These are phyloP conservation scores for Cicer chorassanicum DNA, from an alignment of 306 rosid genomes.

Conservation along the genomic window DNA sequence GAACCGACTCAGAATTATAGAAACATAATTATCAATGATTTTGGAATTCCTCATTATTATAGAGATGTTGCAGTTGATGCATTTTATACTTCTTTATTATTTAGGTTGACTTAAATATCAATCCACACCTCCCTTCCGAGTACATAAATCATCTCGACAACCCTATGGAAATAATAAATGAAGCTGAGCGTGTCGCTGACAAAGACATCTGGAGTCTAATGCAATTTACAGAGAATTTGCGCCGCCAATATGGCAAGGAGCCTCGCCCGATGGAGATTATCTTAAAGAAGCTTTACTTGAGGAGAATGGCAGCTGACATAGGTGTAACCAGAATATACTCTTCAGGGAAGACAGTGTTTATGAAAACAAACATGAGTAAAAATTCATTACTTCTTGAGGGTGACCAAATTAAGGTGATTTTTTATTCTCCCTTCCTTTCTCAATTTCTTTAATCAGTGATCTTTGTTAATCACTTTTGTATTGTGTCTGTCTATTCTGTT, in stretches of 20 bases:
- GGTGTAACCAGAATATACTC: slow-evolving; percentile 76
- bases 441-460: slow-evolving; percentile 23
- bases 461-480: slow-evolving; percentile 33
- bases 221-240: slow-evolving; percentile 88
- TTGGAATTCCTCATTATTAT: background rate
- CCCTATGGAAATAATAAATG: slow-evolving; percentile 84
- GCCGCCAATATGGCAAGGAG: slow-evolving; percentile 89
- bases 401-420: slow-evolving; percentile 75
- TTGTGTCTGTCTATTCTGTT: slow-evolving; percentile 30
- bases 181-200: slow-evolving; percentile 85
- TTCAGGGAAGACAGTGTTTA: slow-evolving; percentile 69
- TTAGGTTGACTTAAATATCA: slow-evolving; percentile 80
- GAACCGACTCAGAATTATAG: slow-evolving; percentile 10
- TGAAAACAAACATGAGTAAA: slow-evolving; percentile 80
- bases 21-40: background rate
- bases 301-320: slow-evolving; percentile 96
- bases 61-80: slow-evolving; percentile 27
- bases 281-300: slow-evolving; percentile 79
- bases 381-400: slow-evolving; percentile 76
- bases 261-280: slow-evolving; percentile 86
- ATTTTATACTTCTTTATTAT: slow-evolving; percentile 32
- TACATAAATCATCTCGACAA: slow-evolving; percentile 90
- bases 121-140: slow-evolving; percentile 85
- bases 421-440: slow-evolving; percentile 13
- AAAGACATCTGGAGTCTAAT: slow-evolving; percentile 82